phyloP scores from a whole-genome alignment of 2,329 filamentous ascomycete genomes.

The Simplicillium sp. region DNA sequence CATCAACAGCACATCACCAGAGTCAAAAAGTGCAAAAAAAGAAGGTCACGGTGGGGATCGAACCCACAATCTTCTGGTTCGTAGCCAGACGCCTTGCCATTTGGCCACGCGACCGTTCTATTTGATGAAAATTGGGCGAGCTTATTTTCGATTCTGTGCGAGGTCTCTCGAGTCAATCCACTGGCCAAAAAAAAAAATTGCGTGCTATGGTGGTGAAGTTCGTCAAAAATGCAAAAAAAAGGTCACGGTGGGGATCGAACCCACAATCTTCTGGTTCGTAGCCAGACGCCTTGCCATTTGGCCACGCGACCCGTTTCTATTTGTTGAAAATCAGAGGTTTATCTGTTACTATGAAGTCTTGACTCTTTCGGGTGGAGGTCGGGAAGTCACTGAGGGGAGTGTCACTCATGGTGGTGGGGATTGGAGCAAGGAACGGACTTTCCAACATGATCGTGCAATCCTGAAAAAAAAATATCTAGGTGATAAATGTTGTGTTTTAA shows the following conservation, averaged over 20 bases:
- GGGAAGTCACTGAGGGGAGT: too few species aligned
- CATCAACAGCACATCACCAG: too few species aligned
- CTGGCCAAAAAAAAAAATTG: not conserved
- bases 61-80: conserved; percentile 10
- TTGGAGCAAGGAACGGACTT: too few species aligned
- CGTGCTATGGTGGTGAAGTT: not conserved
- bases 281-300: conserved; percentile 10
- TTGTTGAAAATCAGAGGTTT: not conserved
- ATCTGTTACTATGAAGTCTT: not conserved
- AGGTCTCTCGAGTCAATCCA: too few species aligned
- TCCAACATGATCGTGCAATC: too few species aligned
- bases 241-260: conserved; percentile 10
- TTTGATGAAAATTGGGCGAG: not conserved
- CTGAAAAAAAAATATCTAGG: too few species aligned
- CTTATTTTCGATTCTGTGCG: too few species aligned
- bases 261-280: conserved; percentile 10
- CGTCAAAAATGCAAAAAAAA: conserved; percentile 4
- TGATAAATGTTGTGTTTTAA: too few species aligned
- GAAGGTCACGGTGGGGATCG: conserved; percentile 9
- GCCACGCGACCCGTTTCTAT: conserved; percentile 4
- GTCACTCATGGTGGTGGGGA: too few species aligned
- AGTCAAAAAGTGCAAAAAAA: conserved; percentile 4
- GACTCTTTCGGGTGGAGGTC: too few species aligned
- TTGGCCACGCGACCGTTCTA: conserved; percentile 7
- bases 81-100: conserved; percentile 10